Percentiles rank a stretch among this genome's conserved stretches.
Conservation (phyloP, 805 yeast species). For the Saccharomycopsis lassenensis region DNA sequence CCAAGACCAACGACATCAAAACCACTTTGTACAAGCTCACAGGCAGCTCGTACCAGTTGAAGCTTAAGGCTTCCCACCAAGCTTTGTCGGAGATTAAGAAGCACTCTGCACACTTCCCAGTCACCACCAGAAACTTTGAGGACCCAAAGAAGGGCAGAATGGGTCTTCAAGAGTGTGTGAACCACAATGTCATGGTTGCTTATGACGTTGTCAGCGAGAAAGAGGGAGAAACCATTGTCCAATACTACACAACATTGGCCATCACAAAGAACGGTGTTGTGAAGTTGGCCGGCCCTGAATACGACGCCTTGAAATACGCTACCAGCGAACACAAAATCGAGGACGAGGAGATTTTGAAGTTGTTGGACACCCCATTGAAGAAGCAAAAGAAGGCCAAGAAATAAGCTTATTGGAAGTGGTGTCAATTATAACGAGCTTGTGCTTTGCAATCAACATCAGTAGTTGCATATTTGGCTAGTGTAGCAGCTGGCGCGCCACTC, state of each 20-base stretch:
- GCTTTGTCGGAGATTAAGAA: slow-evolving; percentile 57
- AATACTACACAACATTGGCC: slow-evolving; percentile 66
- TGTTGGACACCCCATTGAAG: slow-evolving; percentile 18
- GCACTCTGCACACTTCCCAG: slow-evolving; percentile 59
- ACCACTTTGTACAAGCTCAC: slow-evolving; percentile 67
- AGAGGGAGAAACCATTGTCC: slow-evolving; percentile 56
- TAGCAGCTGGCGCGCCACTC: no score
- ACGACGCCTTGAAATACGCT: slow-evolving; percentile 36
- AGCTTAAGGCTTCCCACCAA: slow-evolving; percentile 59
- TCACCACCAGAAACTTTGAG: slow-evolving; percentile 50
- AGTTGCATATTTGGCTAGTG: no score
- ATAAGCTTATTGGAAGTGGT: no score
- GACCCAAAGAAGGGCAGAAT: slow-evolving; percentile 64
- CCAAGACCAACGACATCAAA: slow-evolving; percentile 39
- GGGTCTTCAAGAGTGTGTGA: slow-evolving; percentile 62
- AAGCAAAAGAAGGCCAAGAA: slow-evolving; percentile 15
- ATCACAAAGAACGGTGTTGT: slow-evolving; percentile 63
- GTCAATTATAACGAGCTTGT: no score
- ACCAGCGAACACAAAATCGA: slow-evolving; percentile 45
- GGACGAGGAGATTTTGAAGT: slow-evolving; percentile 31
- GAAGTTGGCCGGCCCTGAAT: slow-evolving; percentile 47
- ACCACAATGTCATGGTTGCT: slow-evolving; percentile 55
- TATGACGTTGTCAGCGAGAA: slow-evolving; percentile 61
- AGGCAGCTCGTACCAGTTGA: slow-evolving; percentile 56
- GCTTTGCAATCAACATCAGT: no score